Conservation (phyloP, 257 asterid genomes). For the Avicennia marina region DNA sequence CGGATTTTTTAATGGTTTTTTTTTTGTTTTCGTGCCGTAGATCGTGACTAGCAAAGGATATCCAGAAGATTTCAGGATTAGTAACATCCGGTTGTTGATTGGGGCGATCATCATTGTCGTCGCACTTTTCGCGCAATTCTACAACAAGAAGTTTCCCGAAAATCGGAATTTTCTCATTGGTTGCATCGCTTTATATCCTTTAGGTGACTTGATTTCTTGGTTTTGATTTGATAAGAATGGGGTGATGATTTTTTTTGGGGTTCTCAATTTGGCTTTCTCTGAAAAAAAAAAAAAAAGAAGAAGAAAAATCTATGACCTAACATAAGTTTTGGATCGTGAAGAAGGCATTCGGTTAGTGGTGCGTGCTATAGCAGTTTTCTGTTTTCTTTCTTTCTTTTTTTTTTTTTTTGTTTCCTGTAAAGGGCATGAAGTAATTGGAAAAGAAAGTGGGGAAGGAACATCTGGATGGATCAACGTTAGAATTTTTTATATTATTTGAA, state of each 20-base stretch:
- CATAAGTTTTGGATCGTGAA: no score
- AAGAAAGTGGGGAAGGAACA: no score
- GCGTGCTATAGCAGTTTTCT: no score
- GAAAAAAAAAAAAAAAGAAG: neutral
- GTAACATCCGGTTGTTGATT: conserved; percentile 69
- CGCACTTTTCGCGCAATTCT: conserved; percentile 93
- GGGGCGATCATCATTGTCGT: conserved; percentile 64
- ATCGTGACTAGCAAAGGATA: conserved; percentile 87
- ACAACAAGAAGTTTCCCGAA: conserved; percentile 87
- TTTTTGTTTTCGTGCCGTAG: conserved; percentile 25
- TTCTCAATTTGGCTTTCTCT: no score
- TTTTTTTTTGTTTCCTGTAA: neutral
- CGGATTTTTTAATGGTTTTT: neutral
- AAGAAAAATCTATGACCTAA: neutral
- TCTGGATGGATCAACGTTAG: no score
- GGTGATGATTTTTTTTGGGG: neutral
- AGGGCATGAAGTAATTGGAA: no score
- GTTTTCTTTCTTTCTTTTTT: neutral
- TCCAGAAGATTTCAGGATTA: conserved; percentile 75
- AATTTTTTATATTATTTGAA: no score
- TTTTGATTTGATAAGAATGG: no score
- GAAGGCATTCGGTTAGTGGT: no score
- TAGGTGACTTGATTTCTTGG: neutral
- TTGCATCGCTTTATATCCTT: conserved; percentile 95
- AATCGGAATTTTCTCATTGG: conserved; percentile 73